A percentile compares a stretch with the other conserved stretches of the same genome.
Evolutionary conservation across 192 early-diverging fungal species (phyloP).

Genomic region (Podila epigama): DNA sequence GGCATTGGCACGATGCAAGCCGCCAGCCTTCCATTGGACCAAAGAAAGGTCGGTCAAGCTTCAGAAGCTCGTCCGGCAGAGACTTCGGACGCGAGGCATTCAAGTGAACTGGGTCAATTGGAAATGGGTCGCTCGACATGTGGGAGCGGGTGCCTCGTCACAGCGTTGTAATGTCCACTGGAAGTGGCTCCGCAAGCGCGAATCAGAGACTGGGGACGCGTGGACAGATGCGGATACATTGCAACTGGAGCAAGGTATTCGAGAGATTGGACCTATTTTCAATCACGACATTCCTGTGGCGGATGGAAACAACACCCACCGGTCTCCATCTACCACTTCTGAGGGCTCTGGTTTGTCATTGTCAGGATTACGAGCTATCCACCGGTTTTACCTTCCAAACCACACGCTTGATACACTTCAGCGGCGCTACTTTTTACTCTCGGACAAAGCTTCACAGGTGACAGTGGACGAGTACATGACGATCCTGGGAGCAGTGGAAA

Average conservation of each 20-base stretch:
- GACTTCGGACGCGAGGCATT: constrained; percentile 28
- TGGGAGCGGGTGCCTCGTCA: constrained; percentile 16
- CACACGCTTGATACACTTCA: neutral
- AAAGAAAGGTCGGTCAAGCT: constrained; percentile 35
- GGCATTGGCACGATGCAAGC: constrained; percentile 10
- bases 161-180: constrained; percentile 31
- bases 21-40: constrained; percentile 22
- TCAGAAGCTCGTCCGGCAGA: constrained; percentile 32
- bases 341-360: neutral
- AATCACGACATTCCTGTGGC: neutral
- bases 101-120: constrained; percentile 46
- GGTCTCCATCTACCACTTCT: no score
- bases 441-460: constrained; percentile 28
- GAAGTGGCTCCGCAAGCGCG: constrained; percentile 12
- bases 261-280: constrained; percentile 24
- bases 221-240: constrained; percentile 29
- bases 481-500: constrained; percentile 36
- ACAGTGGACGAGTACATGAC: constrained; percentile 38
- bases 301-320: neutral
- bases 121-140: constrained; percentile 42
- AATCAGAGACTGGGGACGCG: neutral
- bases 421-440: constrained; percentile 34
- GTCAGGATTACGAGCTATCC: constrained; percentile 16
- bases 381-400: constrained; percentile 27
- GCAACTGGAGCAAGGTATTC: constrained; percentile 29